These are phyloP conservation scores for Desmodesmus armatus DNA, from an alignment of 139 green algal genomes.

Conservation along the genomic window DNA sequence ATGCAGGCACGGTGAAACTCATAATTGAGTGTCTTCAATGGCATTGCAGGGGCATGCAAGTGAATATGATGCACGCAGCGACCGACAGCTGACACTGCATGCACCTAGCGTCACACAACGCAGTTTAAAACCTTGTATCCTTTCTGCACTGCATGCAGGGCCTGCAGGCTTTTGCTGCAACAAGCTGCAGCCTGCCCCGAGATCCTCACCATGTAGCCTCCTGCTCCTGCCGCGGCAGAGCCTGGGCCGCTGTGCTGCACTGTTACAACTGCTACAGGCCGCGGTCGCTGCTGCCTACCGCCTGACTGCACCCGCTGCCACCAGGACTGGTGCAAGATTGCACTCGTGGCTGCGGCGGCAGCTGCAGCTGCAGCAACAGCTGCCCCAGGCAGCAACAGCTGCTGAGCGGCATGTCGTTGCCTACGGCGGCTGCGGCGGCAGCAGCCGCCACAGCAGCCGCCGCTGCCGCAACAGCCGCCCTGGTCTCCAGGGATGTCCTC, in stretches of 20 bases:
- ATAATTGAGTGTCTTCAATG: not conserved
- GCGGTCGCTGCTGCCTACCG: not conserved
- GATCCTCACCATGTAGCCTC: slow-evolving; percentile 10
- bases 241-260: not conserved
- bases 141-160: not conserved
- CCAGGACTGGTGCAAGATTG: not conserved
- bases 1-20: not conserved
- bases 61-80: not conserved
- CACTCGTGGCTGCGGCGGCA: not conserved
- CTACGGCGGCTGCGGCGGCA: too few species aligned
- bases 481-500: not conserved
- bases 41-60: not conserved
- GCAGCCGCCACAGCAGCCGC: not conserved
- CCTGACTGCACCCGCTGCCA: not conserved
- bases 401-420: not conserved
- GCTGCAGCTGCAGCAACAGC: slow-evolving; percentile 1
- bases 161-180: not conserved
- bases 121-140: not conserved
- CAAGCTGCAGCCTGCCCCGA: not conserved
- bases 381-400: slow-evolving; percentile 3
- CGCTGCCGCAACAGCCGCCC: not conserved
- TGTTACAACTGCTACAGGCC: not conserved
- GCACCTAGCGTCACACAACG: not conserved
- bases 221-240: not conserved
- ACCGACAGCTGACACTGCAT: not conserved